Base-by-base conservation (phyloP, 345 rosid genomes). In the Citrus inodora region DNA sequence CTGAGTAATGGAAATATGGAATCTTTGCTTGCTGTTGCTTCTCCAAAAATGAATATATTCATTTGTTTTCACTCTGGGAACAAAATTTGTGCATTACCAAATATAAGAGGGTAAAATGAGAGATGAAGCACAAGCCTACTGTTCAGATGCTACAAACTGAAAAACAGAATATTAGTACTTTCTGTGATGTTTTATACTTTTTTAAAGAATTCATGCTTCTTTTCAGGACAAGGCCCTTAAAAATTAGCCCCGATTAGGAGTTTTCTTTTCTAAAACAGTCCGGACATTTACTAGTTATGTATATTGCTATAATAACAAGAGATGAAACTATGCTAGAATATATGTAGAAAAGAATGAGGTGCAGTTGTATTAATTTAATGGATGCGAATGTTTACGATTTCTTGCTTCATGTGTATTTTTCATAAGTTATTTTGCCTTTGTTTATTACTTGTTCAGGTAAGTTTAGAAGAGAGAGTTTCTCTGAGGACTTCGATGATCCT, bases 401-500 rank as follows among this genome's bases (percentile, higher is more conserved):
- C 67, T 37, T 38, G 66, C 35, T n/a, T 66, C 72, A 13, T 30
- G 1, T 56, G 6, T 69, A 59, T 32, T 71, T 53, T 51, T 22
- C 1, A 67, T 9, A 24, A 66, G 46, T 24, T 56, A 32, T 51
- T 51, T 22, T 78, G 61, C 24, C 69, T 71, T 40, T 30, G 24
- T 27, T 42, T 8, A 19, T 71, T 55, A 76, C n/a, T 74, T 85
- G 25, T 73, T 65, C 85, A 89, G 93, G 88, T 70, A 85, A 84
- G 78, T 69, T 67, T 71, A 81, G 83, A 75, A 88, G 83, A 76
- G 88, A 85, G 79, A 71, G 75, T 9, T 87, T 75, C 80, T 60
- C 78, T 16, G 88, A 85, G 68, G 92, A 88, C 33, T 80, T 74
- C 30, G 86, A 87, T 78, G 77, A 84, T 65, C 85, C 89, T 0